phyloP scores from a whole-genome alignment of 2,329 filamentous ascomycete genomes.

The Phaeosphaeriaceae sp. region DNA sequence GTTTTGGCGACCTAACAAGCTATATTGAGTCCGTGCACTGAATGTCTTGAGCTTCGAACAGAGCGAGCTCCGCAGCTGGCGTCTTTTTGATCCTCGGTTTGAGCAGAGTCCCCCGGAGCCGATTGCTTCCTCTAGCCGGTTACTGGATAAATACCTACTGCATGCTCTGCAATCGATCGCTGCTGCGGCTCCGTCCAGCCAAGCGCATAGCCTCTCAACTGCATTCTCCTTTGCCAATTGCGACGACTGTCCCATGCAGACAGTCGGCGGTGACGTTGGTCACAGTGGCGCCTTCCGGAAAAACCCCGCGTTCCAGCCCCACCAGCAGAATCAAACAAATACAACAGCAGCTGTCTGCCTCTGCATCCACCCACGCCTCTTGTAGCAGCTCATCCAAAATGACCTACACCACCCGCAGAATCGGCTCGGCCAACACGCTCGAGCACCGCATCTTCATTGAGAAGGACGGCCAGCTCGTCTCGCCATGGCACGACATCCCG shows the following conservation, averaged over 20 bases:
- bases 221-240: constrained; percentile 26
- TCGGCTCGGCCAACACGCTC: constrained; percentile 88
- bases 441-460: constrained; percentile 98
- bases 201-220: constrained; percentile 20
- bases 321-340: constrained; percentile 50
- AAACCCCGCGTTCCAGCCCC: constrained; percentile 44
- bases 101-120: constrained; percentile 15
- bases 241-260: constrained; percentile 43
- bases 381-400: constrained; percentile 46
- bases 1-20: constrained; percentile 55
- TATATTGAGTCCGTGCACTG: constrained; percentile 50
- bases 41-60: constrained; percentile 8
- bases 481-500: constrained; percentile 97
- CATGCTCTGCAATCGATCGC: constrained; percentile 31
- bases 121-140: constrained; percentile 25
- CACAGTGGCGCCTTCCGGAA: constrained; percentile 49
- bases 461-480: constrained; percentile 93
- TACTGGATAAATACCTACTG: constrained; percentile 20
- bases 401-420: constrained; percentile 84
- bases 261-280: constrained; percentile 45
- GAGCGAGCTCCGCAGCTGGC: constrained; percentile 8
- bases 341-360: constrained; percentile 48
- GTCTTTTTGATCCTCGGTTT: constrained; percentile 35
- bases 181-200: constrained; percentile 34
- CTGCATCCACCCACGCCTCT: constrained; percentile 49